Evolutionary conservation across 106 monocot genomes (phyloP), one percentile per base, ranked within the genome.

Genomic region (Cymbidium sinense): DNA sequence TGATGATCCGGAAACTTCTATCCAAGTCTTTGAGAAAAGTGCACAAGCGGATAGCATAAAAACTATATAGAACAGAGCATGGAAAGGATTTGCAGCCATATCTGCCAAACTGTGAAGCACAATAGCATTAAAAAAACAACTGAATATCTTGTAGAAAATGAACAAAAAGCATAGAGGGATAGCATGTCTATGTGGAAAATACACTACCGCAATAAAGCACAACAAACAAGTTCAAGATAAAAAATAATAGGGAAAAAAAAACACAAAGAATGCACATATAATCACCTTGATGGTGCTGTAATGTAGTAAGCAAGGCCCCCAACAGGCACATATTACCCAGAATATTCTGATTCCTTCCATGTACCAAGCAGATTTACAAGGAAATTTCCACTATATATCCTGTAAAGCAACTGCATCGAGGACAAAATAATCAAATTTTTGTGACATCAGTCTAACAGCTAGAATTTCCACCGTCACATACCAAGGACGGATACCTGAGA

Each of bases 351-450:
- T 33, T 81, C 81, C 47, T 81, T 75, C 75, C 81, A 85, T 43
- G 77, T 85, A 43, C 85, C 85, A 4, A 81, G 77, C 34, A 85
- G 78, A 75, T 85, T 85, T 27, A 85, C 85, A 74, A 85, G 50
- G 78, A 85, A 85, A 78, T 81, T 85, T 75, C 85, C 85, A 41
- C 81, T 78, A 52, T 67, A 85, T 78, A 36, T 81, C 31, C 85
- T 62, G 69, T 81, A 85, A 15, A 85, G 31, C 31, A 85, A 77
- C 85, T 85, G 77, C 41, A 78, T 39, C 34, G 37, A 36, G 64
- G 37, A 39, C 37, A 39, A 39, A 39, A 39, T 3, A 39, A 39
- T 7, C 37, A 39, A 39, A 39, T n/a, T n/a, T n/a, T n/a, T n/a
- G n/a, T n/a, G n/a, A n/a, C n/a, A n/a, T n/a, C n/a, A n/a, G n/a